A percentile compares a stretch with the other conserved stretches of the same genome.
Evolutionary conservation across 2,329 filamentous ascomycete species (phyloP).

Genomic region (Chrysoporthe deuterocubensis): DNA sequence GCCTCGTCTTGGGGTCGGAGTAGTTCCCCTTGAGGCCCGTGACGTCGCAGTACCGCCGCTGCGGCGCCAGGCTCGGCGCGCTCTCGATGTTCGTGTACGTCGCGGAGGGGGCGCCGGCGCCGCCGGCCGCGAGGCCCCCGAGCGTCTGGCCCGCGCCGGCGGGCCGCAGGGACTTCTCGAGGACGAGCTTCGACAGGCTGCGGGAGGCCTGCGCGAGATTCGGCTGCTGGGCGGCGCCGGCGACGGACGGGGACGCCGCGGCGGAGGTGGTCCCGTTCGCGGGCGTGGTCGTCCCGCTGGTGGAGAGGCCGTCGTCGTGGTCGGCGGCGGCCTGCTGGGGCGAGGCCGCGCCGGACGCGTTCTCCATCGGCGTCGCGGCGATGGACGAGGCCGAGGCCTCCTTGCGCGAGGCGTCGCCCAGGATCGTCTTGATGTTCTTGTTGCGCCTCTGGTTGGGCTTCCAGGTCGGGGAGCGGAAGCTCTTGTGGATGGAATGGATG

Average conservation of each 20-base stretch:
- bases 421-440: slow-evolving; percentile 97
- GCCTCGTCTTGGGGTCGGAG: slow-evolving; percentile 89
- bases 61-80: slow-evolving; percentile 82
- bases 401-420: slow-evolving; percentile 84
- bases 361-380: slow-evolving; percentile 53
- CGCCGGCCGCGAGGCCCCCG: slow-evolving; percentile 35
- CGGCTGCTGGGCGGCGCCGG: slow-evolving; percentile 47
- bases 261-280: slow-evolving; percentile 33
- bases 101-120: slow-evolving; percentile 59
- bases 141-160: slow-evolving; percentile 38
- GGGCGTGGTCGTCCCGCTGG: slow-evolving; percentile 62
- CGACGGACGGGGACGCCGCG: slow-evolving; percentile 36
- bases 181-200: slow-evolving; percentile 82
- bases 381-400: slow-evolving; percentile 66
- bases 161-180: slow-evolving; percentile 75
- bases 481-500: slow-evolving; percentile 82
- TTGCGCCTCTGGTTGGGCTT: slow-evolving; percentile 93
- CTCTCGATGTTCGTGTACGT: slow-evolving; percentile 96
- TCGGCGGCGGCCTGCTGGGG: slow-evolving; percentile 44
- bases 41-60: slow-evolving; percentile 93
- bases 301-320: slow-evolving; percentile 56
- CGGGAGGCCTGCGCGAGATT: slow-evolving; percentile 91
- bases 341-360: slow-evolving; percentile 71
- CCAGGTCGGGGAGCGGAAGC: slow-evolving; percentile 90
- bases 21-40: slow-evolving; percentile 92